Conservation (phyloP, 108 stramenopile genomes). For the Stephanodiscus triporus region DNA sequence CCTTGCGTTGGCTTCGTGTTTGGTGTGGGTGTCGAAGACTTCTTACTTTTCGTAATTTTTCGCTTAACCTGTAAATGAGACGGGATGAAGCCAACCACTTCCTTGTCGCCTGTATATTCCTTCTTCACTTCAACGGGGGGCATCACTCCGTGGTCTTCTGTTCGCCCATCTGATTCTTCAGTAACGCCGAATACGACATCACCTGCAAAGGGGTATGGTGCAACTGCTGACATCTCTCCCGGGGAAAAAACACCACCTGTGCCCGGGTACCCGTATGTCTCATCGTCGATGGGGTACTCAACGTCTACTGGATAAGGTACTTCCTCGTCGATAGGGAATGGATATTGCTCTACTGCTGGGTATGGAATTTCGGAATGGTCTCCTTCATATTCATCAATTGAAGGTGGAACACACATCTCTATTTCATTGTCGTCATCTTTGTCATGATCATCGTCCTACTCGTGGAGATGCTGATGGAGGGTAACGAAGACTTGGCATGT, state of each 20-base stretch:
- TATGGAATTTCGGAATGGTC: constrained; percentile 21
- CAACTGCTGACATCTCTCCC: constrained; percentile 30
- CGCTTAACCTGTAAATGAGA: constrained; percentile 59
- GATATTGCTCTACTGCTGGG: constrained; percentile 36
- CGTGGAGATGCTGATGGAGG: constrained; percentile 93
- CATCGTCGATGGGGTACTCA: constrained; percentile 38
- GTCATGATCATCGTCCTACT: no score
- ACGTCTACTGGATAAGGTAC: constrained; percentile 39
- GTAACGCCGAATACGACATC: constrained; percentile 6
- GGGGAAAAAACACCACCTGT: constrained; percentile 23
- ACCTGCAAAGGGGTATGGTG: constrained; percentile 42
- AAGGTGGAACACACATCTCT: constrained; percentile 34
- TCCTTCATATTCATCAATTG: constrained; percentile 29
- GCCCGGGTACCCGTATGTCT: constrained; percentile 38
- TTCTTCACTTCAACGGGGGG: constrained; percentile 39
- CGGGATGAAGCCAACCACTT: constrained; percentile 74
- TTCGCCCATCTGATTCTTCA: constrained; percentile 1
- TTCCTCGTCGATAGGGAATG: constrained; percentile 11
- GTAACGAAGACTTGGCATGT: constrained; percentile 94
- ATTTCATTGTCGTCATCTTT: constrained; percentile 14
- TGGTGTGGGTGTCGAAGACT: constrained; percentile 8
- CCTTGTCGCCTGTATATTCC: constrained; percentile 71
- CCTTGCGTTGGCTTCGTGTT: constrained; percentile 6
- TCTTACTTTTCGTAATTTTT: constrained; percentile 4
- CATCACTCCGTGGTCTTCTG: constrained; percentile 1